A percentile compares a stretch with the other conserved stretches of the same genome.
Evolutionary conservation across 192 early-diverging fungal genomes (phyloP).

Genomic region (Powellomyces hirtus): DNA sequence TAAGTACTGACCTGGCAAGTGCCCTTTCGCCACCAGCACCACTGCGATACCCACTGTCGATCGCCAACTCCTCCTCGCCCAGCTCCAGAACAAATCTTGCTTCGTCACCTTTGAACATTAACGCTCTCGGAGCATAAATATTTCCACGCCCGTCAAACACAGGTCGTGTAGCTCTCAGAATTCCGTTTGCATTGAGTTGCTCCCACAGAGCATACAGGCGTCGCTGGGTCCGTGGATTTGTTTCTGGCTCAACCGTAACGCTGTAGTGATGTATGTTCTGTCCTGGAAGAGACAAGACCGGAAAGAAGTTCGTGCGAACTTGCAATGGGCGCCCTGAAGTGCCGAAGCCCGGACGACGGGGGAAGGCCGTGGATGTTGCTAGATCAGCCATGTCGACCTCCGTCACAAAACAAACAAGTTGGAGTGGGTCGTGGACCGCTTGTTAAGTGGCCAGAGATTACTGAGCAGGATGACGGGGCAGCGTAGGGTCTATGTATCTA

Average conservation of each 20-base stretch:
- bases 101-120: slow-evolving; percentile 58
- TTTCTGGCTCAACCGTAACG: slow-evolving; percentile 72
- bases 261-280: slow-evolving; percentile 84
- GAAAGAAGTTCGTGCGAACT: slow-evolving; percentile 74
- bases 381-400: no score
- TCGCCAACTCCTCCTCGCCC: slow-evolving; percentile 40
- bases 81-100: slow-evolving; percentile 59
- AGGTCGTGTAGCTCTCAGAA: slow-evolving; percentile 59
- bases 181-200: slow-evolving; percentile 40
- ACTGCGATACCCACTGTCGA: not conserved
- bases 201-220: slow-evolving; percentile 67
- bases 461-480: no score
- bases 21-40: no score
- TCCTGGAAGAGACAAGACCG: slow-evolving; percentile 64
- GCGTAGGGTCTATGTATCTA: no score
- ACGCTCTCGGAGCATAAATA: slow-evolving; percentile 58
- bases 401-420: no score
- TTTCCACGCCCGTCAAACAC: slow-evolving; percentile 86
- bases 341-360: slow-evolving; percentile 47
- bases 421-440: no score
- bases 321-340: slow-evolving; percentile 38
- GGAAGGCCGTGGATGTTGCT: no score
- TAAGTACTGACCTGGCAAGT: no score
- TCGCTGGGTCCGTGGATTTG: slow-evolving; percentile 71
- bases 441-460: no score